phyloP scores from a whole-genome alignment of 1,284 basidiomycete genomes.

The Rhodofomes roseus region DNA sequence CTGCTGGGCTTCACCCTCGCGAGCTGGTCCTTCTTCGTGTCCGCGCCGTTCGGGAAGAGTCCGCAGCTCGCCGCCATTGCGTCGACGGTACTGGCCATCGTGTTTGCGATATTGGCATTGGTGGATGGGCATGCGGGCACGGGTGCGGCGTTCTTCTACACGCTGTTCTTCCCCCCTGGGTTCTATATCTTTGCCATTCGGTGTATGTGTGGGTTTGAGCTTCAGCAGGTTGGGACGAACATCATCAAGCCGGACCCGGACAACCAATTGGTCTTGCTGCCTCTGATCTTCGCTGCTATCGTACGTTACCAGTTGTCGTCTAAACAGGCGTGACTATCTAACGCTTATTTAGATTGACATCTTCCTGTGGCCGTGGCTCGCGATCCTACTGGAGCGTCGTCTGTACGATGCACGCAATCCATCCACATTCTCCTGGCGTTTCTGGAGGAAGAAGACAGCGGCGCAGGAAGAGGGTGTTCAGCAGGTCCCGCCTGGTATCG shows the following conservation, averaged over 20 bases:
- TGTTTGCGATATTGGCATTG: slow-evolving; percentile 69
- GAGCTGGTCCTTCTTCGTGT: slow-evolving; percentile 68
- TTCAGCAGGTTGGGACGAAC: slow-evolving; percentile 47
- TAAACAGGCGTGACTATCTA: not conserved
- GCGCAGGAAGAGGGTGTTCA: slow-evolving; percentile 16
- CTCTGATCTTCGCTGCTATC: slow-evolving; percentile 58
- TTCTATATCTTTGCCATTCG: slow-evolving; percentile 74
- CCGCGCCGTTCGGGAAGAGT: slow-evolving; percentile 66
- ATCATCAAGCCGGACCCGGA: slow-evolving; percentile 56
- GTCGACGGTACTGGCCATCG: slow-evolving; percentile 60
- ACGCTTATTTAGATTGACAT: slow-evolving; percentile 49
- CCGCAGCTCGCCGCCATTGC: slow-evolving; percentile 71
- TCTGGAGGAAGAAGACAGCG: slow-evolving; percentile 19
- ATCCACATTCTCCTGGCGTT: slow-evolving; percentile 26
- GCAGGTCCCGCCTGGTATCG: slow-evolving; percentile 37
- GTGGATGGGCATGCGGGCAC: slow-evolving; percentile 45
- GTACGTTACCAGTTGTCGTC: slow-evolving; percentile 35
- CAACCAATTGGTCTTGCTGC: slow-evolving; percentile 50
- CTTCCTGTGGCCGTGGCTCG: slow-evolving; percentile 68
- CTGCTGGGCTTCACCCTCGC: slow-evolving; percentile 65
- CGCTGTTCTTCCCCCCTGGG: slow-evolving; percentile 70
- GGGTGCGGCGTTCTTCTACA: slow-evolving; percentile 54
- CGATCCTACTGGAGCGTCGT: slow-evolving; percentile 52
- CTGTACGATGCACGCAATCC: slow-evolving; percentile 57
- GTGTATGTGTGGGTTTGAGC: slow-evolving; percentile 66